Conservation (phyloP, 2,329 filamentous ascomycete genomes). For the Neofusicoccum ribis region DNA sequence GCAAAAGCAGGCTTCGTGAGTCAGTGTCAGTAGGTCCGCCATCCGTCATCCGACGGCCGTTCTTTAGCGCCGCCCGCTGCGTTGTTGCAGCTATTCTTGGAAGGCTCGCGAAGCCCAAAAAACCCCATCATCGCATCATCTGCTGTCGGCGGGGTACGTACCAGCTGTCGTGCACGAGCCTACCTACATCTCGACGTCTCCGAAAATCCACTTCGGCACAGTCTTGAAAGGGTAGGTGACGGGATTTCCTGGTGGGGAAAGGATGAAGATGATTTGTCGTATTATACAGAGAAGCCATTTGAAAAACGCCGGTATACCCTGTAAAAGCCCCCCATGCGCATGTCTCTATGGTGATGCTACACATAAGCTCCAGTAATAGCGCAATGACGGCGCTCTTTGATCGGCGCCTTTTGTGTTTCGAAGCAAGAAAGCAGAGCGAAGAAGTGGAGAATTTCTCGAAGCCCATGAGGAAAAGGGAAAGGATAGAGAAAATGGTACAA, state of each 20-base stretch:
- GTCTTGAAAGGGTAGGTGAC: not conserved
- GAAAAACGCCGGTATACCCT: not conserved
- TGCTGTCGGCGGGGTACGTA: too few species aligned
- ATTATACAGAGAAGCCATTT: not conserved
- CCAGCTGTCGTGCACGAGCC: too few species aligned
- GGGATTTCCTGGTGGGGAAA: not conserved
- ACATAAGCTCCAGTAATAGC: not conserved
- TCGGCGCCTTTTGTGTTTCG: not conserved
- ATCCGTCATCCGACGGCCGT: not conserved
- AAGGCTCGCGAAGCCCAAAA: too few species aligned
- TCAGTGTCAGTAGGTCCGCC: not conserved
- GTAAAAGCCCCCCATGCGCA: not conserved
- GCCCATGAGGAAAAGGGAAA: not conserved
- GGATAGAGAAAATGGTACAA: conserved; percentile 4
- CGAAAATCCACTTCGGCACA: not conserved
- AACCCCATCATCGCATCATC: too few species aligned
- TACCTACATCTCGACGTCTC: not conserved
- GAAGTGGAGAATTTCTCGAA: not conserved
- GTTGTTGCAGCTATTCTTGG: too few species aligned
- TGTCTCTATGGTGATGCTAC: conserved; percentile 1
- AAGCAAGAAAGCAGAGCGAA: not conserved
- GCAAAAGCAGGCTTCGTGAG: not conserved
- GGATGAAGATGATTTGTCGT: not conserved
- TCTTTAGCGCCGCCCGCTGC: too few species aligned
- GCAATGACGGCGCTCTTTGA: not conserved